Evolutionary conservation across 805 yeast species (phyloP), one percentile per base, ranked within the genome.

Genomic region (Cyberlindnera amylophila): DNA sequence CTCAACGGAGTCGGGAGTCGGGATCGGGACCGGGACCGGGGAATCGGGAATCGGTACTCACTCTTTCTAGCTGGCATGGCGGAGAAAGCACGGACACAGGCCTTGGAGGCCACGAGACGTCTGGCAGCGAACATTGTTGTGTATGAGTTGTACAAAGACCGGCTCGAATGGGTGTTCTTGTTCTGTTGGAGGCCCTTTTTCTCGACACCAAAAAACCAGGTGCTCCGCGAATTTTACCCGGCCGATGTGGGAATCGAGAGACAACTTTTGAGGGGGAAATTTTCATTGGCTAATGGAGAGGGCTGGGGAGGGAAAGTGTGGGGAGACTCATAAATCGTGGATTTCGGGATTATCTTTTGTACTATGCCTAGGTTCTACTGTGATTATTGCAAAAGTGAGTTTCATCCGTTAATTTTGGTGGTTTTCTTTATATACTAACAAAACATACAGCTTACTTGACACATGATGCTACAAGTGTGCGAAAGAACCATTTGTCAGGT

Each of bases 381-480:
- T 63, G 93, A 84, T 52, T 88, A 87, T 59, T 88, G 96, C 60
- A 79, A 79, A 57, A 78, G 71, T 64, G 47, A 34, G 70, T 54
- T 15, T 23, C 12, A 12, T 7, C 14, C 24, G n/a, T n/a, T n/a
- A n/a, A n/a, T n/a, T n/a, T n/a, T n/a, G n/a, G n/a, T n/a, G n/a
- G n/a, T n/a, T n/a, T n/a, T n/a, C n/a, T n/a, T n/a, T n/a, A n/a
- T 13, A 6, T 30, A 36, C 44, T 36, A 29, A 44, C 39, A 29
- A n/a, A n/a, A 15, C 34, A 16, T 4, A 3, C 14, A 64, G 74
- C 88, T 15, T 82, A 83, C 54, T 66, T 89, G 44, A 88, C 96
- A 1, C 96, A 88, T 59, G 96, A 87, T 62, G 83, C 93, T n/a
- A 69, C 79, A 53, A 83, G 93, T 65, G 96, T 88, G 41, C 66